Conservation (phyloP, 2,329 filamentous ascomycete genomes). For the Mycosphaerella sp. region DNA sequence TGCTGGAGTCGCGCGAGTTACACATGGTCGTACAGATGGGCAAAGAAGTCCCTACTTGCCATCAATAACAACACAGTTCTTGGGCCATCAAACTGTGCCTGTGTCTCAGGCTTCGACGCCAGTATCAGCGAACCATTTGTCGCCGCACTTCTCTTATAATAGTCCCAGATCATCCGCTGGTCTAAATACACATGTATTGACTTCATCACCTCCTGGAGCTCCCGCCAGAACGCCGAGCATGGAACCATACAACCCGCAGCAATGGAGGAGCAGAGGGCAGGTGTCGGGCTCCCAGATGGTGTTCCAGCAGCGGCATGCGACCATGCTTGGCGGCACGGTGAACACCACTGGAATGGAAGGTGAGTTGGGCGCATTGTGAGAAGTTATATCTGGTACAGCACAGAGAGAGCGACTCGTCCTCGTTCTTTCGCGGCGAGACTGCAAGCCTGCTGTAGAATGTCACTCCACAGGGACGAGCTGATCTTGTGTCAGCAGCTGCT, state of each 20-base stretch:
- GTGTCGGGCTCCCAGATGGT: slow-evolving; percentile 35
- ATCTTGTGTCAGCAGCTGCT: slow-evolving; percentile 31
- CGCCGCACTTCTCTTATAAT: slow-evolving; percentile 23
- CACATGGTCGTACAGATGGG: slow-evolving; percentile 12
- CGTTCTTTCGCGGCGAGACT: not conserved
- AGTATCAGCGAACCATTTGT: slow-evolving; percentile 33
- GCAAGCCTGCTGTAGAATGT: not conserved
- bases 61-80: slow-evolving; percentile 28
- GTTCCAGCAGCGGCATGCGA: slow-evolving; percentile 28
- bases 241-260: slow-evolving; percentile 45
- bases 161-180: slow-evolving; percentile 23
- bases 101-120: slow-evolving; percentile 35
- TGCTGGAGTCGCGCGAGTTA: slow-evolving; percentile 31
- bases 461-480: not conserved
- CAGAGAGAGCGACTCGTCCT: too few relatives aligned
- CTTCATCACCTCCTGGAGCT: slow-evolving; percentile 17
- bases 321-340: slow-evolving; percentile 30
- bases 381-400: slow-evolving; percentile 6
- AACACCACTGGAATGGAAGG: slow-evolving; percentile 46
- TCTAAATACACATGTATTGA: slow-evolving; percentile 20
- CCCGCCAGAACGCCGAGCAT: slow-evolving; percentile 28
- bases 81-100: slow-evolving; percentile 25
- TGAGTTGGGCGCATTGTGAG: slow-evolving; percentile 24
- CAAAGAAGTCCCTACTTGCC: slow-evolving; percentile 19
- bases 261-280: slow-evolving; percentile 41